Evolutionary conservation across 106 monocot species (phyloP), one percentile per base, ranked within the genome.

Genomic region (Dendrobium chrysotoxum): DNA sequence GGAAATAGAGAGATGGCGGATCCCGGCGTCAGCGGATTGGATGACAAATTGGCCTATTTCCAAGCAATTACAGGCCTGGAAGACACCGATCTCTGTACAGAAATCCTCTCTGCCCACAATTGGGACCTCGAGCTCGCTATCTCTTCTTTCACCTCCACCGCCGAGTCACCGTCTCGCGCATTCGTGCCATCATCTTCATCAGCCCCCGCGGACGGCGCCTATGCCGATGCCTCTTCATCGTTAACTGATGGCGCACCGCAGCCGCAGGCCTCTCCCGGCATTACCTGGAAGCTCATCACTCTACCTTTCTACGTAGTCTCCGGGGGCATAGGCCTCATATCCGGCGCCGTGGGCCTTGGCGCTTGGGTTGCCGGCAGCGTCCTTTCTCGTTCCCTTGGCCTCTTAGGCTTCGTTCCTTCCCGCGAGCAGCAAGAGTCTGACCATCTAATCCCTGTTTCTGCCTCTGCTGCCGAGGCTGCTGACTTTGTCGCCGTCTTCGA

Each of bases 121-220:
- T 97, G 96, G 96, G 94, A 97, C 78, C 90, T 97, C 75, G 87
- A 97, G 55, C 85, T 87, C 80, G 96, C 96, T 84, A 77, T 97
- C 83, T 93, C 96, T 79, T 88, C 96, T 79, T 79, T 97, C 85
- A 92, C 89, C 71, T 82, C 87, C 71, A 50, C 83, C 67, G 84
- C 28, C 79, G 88, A 76, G 11, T 83, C 79, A 61, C 80, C 54
- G 18, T 57, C 75, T 1, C 53, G 9, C 23, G 40, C 80, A 11
- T 72, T 25, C 11, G 67, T 39, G n/a, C 31, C 79, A 10, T 76
- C 78, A 2, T 30, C 80, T 13, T 53, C 76, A 23, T 77, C 17
- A 4, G 64, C 79, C 40, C 20, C 84, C 55, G 28, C 79, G 18
- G 46, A 82, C 21, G 54, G 44, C 40, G n/a, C 71, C 20, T 5